A percentile compares a stretch with the other conserved stretches of the same genome.
Conservation (phyloP, 2,329 filamentous ascomycete genomes). For the Helotiales sp. region DNA sequence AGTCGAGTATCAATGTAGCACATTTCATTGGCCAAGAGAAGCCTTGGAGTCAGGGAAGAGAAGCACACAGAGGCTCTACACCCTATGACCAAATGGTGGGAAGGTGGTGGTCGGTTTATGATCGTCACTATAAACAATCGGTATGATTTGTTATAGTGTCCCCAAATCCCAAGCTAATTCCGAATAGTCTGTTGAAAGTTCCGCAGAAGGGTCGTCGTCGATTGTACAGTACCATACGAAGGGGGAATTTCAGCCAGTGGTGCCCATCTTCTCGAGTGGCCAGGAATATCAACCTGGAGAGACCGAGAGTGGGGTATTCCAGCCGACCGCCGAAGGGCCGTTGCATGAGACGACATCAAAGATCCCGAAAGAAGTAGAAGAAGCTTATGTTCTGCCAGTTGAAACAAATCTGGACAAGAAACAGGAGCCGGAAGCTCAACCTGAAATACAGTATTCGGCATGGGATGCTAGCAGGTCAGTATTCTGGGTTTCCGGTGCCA, state of each 20-base stretch:
- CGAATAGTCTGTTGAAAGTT: constrained; percentile 35
- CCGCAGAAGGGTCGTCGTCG: constrained; percentile 29
- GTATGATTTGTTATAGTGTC: constrained; percentile 45
- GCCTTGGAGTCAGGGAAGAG: constrained; percentile 77
- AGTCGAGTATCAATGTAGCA: constrained; percentile 84
- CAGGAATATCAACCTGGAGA: constrained; percentile 30
- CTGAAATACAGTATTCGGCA: constrained; percentile 36
- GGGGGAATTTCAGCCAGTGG: constrained; percentile 41
- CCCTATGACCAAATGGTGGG: constrained; percentile 84
- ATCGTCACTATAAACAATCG: constrained; percentile 74
- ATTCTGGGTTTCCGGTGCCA: constrained; percentile 35
- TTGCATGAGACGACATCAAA: constrained; percentile 32
- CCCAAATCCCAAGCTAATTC: constrained; percentile 18
- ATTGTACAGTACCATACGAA: constrained; percentile 44
- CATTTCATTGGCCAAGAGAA: constrained; percentile 95
- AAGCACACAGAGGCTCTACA: constrained; percentile 57
- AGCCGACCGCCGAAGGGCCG: constrained; percentile 33
- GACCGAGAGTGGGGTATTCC: constrained; percentile 36
- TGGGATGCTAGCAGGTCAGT: constrained; percentile 57
- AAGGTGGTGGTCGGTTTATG: constrained; percentile 94
- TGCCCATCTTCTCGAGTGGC: constrained; percentile 25
- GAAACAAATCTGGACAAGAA: constrained; percentile 31
- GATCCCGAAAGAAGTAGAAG: constrained; percentile 34
- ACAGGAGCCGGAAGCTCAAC: constrained; percentile 21
- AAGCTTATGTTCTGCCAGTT: constrained; percentile 40